These are phyloP conservation scores for Omphalotus guepiniiformis DNA, from an alignment of 768 basidiomycete genomes.

Conservation along the genomic window DNA sequence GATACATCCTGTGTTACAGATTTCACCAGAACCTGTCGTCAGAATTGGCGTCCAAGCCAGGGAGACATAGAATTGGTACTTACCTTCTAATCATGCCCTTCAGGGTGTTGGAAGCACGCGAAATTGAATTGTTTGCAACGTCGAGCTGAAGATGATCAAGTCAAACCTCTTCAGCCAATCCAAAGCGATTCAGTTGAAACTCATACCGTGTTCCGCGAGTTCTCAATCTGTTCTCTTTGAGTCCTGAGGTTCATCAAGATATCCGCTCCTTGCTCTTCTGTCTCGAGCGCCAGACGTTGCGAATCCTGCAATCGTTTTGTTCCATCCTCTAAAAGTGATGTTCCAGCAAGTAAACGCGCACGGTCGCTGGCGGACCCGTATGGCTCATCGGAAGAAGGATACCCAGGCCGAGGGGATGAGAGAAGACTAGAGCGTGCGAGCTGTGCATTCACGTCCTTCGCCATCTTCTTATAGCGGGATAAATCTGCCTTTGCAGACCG, in stretches of 20 bases:
- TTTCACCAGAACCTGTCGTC: slow-evolving; percentile 27
- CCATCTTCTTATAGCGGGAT: slow-evolving; percentile 73
- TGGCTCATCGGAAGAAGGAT: slow-evolving; percentile 70
- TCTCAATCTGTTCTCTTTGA: slow-evolving; percentile 94
- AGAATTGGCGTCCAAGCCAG: slow-evolving; percentile 14
- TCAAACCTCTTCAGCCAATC: not conserved
- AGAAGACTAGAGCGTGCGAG: slow-evolving; percentile 79
- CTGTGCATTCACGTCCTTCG: slow-evolving; percentile 67
- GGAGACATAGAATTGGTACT: slow-evolving; percentile 22
- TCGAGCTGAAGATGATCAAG: slow-evolving; percentile 50
- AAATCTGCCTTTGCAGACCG: slow-evolving; percentile 73
- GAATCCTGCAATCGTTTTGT: slow-evolving; percentile 82
- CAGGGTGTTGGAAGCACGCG: slow-evolving; percentile 85
- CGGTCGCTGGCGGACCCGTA: slow-evolving; percentile 70
- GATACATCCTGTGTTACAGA: slow-evolving; percentile 86
- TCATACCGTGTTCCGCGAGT: slow-evolving; percentile 82
- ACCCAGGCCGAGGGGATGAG: slow-evolving; percentile 27
- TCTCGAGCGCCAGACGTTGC: slow-evolving; percentile 91
- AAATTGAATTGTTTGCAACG: slow-evolving; percentile 84
- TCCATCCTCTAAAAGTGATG: slow-evolving; percentile 77
- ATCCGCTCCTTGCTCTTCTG: slow-evolving; percentile 92
- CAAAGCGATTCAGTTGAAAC: not conserved
- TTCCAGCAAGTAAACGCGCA: slow-evolving; percentile 75
- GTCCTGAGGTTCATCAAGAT: slow-evolving; percentile 80
- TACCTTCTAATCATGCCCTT: slow-evolving; percentile 96